Evolutionary conservation across 2,329 filamentous ascomycete species (phyloP).

Genomic region (Grosmannia serpens): DNA sequence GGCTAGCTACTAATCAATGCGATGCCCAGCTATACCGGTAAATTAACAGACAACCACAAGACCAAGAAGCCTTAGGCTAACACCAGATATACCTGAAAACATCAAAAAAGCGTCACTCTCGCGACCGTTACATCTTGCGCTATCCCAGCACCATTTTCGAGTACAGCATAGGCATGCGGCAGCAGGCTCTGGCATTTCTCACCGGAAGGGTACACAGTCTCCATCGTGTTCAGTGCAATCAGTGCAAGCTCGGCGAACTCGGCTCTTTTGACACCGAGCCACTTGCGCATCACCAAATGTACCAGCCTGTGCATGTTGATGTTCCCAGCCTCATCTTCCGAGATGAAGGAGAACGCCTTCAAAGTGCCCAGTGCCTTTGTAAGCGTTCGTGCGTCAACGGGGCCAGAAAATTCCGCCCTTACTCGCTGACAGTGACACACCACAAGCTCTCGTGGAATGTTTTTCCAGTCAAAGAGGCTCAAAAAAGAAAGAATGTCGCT

Average conservation of each 20-base stretch:
- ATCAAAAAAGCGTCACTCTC: too few relatives aligned
- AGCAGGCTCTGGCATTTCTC: too few relatives aligned
- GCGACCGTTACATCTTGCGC: too few relatives aligned
- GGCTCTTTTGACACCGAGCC: background rate
- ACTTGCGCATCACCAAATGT: background rate
- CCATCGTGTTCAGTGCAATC: background rate
- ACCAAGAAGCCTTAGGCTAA: too few relatives aligned
- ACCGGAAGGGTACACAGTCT: background rate
- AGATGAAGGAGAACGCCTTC: background rate
- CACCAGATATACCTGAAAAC: too few relatives aligned
- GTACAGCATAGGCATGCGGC: too few relatives aligned
- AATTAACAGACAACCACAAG: too few relatives aligned
- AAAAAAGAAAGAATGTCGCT: background rate
- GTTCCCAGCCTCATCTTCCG: background rate
- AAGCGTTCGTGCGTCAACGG: background rate
- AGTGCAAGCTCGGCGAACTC: background rate
- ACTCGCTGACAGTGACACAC: background rate
- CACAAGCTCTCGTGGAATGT: background rate
- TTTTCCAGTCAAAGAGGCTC: background rate
- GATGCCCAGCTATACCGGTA: too few relatives aligned
- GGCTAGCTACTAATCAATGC: too few relatives aligned
- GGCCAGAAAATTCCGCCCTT: background rate
- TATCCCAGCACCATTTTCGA: too few relatives aligned
- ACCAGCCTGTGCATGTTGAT: background rate
- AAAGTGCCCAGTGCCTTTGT: background rate